phyloP scores from a whole-genome alignment of 352 stramenopile species.

The Pythium coloratum region DNA sequence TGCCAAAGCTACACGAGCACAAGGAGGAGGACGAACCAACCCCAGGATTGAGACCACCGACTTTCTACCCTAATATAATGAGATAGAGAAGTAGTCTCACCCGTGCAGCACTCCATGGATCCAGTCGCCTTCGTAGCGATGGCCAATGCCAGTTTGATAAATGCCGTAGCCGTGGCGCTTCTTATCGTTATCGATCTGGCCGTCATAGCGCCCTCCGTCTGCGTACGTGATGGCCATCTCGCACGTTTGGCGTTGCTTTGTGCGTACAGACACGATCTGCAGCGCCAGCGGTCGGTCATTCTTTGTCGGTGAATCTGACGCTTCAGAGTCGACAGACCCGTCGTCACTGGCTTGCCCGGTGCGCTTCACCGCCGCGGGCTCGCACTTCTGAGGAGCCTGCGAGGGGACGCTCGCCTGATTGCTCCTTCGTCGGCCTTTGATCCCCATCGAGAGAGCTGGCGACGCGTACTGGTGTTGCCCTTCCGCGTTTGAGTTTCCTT shows the following conservation, averaged over 20 bases:
- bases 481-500: background rate
- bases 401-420: conserved; percentile 22
- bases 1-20: conserved; percentile 64
- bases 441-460: conserved; percentile 47
- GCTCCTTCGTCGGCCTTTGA: conserved; percentile 52
- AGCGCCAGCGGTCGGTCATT: conserved; percentile 26
- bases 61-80: conserved; percentile 17
- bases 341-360: conserved; percentile 20
- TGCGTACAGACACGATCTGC: conserved; percentile 53
- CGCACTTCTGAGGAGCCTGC: conserved; percentile 23
- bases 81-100: conserved; percentile 39
- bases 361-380: conserved; percentile 8
- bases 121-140: conserved; percentile 83
- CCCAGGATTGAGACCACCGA: conserved; percentile 13
- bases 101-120: conserved; percentile 81
- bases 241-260: conserved; percentile 35
- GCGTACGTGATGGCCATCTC: conserved; percentile 53
- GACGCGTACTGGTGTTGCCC: background rate
- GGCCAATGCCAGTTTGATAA: conserved; percentile 49
- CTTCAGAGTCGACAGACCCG: conserved; percentile 8
- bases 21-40: background rate
- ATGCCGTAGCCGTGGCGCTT: conserved; percentile 64
- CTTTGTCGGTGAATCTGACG: conserved; percentile 3
- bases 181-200: conserved; percentile 43
- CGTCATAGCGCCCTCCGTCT: conserved; percentile 71